phyloP scores from a whole-genome alignment of 2,329 filamentous ascomycete species.

The Juglanconis sp. region DNA sequence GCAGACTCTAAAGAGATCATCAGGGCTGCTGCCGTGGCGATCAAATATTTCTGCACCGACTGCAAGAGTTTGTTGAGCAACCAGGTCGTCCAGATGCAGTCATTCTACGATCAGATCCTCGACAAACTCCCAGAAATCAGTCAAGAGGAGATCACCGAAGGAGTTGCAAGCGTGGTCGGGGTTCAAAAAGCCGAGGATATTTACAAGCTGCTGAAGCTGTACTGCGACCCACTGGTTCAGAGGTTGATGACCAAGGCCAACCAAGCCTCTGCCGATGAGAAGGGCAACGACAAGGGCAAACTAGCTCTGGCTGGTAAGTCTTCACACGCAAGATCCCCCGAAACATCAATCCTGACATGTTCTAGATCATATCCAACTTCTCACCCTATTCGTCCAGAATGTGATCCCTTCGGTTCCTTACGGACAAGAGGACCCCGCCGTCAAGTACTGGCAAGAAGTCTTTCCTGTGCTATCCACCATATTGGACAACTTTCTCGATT shows the following conservation, averaged over 20 bases:
- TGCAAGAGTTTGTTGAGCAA: conserved; percentile 82
- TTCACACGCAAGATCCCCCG: neutral
- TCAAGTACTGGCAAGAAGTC: conserved; percentile 94
- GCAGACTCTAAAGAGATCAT: conserved; percentile 87
- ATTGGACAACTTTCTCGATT: conserved; percentile 80
- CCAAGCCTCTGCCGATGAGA: conserved; percentile 73
- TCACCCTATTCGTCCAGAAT: conserved; percentile 83
- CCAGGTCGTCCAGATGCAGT: conserved; percentile 82
- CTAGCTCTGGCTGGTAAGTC: conserved; percentile 74
- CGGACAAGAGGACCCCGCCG: conserved; percentile 77
- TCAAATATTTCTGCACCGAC: conserved; percentile 96
- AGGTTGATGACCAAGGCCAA: conserved; percentile 85
- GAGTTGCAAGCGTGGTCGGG: conserved; percentile 86
- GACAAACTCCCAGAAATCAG: conserved; percentile 81
- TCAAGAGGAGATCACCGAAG: conserved; percentile 95
- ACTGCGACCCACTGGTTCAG: conserved; percentile 85
- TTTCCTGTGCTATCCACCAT: conserved; percentile 85
- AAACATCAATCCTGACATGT: conserved; percentile 18
- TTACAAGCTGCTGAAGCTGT: conserved; percentile 83
- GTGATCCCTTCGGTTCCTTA: conserved; percentile 71
- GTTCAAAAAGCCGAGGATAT: conserved; percentile 78
- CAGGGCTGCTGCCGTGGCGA: conserved; percentile 84
- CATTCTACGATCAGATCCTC: conserved; percentile 87
- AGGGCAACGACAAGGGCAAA: conserved; percentile 49
- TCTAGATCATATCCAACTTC: conserved; percentile 80